Conservation (phyloP, 2,329 filamentous ascomycete species). For the Ophiosphaerella korrae region DNA sequence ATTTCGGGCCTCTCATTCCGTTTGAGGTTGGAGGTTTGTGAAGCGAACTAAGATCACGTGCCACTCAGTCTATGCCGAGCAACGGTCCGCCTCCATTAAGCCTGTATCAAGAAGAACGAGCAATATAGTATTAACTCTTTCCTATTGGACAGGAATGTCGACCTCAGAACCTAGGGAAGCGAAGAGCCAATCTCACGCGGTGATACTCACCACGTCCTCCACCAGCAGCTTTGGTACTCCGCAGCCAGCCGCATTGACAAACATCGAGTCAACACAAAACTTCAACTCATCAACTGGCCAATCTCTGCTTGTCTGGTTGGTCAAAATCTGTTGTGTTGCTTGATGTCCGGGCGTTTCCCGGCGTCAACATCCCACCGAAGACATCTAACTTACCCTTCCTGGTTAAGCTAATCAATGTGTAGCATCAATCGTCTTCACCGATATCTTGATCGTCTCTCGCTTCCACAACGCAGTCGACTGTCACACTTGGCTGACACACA, state of each 20-base stretch:
- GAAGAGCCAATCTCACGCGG: conserved; percentile 24
- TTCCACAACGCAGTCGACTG: conserved; percentile 30
- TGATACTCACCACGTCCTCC: conserved; percentile 18
- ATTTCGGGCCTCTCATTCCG: conserved; percentile 38
- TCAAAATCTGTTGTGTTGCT: conserved; percentile 22
- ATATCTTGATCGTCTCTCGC: conserved; percentile 29
- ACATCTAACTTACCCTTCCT: conserved; percentile 28
- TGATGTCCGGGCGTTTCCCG: conserved; percentile 26
- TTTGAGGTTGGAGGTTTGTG: conserved; percentile 42
- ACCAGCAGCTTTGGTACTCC: conserved; percentile 23
- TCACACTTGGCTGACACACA: conserved; percentile 40
- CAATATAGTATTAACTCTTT: conserved; percentile 37
- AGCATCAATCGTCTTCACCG: conserved; percentile 37
- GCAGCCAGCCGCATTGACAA: conserved; percentile 34
- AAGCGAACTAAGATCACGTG: conserved; percentile 48
- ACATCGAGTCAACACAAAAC: conserved; percentile 19
- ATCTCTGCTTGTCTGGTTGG: conserved; percentile 17
- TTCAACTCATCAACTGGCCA: conserved; percentile 26
- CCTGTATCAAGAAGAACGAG: conserved; percentile 27
- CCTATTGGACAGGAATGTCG: conserved; percentile 25
- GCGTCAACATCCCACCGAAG: conserved; percentile 26
- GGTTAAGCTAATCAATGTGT: conserved; percentile 44
- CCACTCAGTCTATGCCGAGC: conserved; percentile 39
- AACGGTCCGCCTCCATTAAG: conserved; percentile 33
- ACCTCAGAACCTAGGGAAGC: conserved; percentile 25